A percentile compares a stretch with the other conserved stretches of the same genome.
phyloP scores from a whole-genome alignment of 73 alveolate species.

The Diophrys sp. region DNA sequence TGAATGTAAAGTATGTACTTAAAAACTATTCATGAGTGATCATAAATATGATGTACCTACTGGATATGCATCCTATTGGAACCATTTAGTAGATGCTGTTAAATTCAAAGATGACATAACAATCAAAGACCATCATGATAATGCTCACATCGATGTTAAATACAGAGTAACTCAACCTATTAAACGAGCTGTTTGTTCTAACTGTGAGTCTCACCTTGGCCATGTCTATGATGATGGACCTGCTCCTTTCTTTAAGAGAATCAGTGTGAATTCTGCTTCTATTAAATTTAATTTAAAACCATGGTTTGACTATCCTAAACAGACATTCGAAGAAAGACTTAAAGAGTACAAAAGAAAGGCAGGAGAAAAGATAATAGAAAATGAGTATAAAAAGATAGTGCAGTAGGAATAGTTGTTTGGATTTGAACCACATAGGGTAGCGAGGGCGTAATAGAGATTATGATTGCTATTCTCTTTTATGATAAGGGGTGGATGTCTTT shows the following conservation, averaged over 20 bases:
- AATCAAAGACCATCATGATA: constrained; percentile 3
- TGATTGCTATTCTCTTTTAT: neutral
- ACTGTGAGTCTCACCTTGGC: constrained; percentile 66
- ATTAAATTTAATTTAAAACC: constrained; percentile 44
- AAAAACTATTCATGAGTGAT: constrained; percentile 51
- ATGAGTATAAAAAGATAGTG: neutral
- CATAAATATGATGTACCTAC: constrained; percentile 42
- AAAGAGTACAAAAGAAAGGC: neutral
- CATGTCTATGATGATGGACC: constrained; percentile 59
- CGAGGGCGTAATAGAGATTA: neutral
- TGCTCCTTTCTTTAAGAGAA: constrained; percentile 50
- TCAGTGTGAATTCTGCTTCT: constrained; percentile 51
- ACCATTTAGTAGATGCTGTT: constrained; percentile 48
- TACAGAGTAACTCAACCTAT: constrained; percentile 28
- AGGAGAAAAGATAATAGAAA: neutral
- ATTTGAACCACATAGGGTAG: neutral
- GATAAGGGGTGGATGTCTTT: neutral
- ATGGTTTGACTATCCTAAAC: constrained; percentile 34
- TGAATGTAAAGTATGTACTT: constrained; percentile 50
- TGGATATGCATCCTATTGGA: constrained; percentile 64
- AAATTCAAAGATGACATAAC: constrained; percentile 24
- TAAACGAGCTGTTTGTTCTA: constrained; percentile 41
- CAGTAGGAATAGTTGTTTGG: constrained; percentile 10
- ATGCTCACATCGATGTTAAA: constrained; percentile 34
- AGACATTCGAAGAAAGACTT: constrained; percentile 2